A percentile compares a stretch with the other conserved stretches of the same genome.
phyloP scores from a whole-genome alignment of 208 protist species.

The Naegleria gruberi region DNA sequence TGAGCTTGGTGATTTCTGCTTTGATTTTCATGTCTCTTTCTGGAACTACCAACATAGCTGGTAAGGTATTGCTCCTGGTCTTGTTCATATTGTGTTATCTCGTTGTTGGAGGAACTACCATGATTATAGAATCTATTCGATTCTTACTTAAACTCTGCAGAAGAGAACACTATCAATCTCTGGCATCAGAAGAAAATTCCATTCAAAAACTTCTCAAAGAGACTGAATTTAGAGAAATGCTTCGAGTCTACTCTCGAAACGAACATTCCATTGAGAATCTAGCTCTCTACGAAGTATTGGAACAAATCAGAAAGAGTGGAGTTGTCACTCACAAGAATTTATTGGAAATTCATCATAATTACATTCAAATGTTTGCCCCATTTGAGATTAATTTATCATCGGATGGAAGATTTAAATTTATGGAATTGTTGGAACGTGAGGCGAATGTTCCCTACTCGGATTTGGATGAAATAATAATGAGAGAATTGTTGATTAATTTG shows the following conservation, averaged over 20 bases:
- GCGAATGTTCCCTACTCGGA: too few species aligned
- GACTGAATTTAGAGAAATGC: neutral
- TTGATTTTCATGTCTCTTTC: neutral
- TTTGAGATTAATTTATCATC: neutral
- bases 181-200: neutral
- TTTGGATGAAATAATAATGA: neutral
- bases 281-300: neutral
- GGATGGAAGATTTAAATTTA: neutral
- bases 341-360: neutral
- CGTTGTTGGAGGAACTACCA: neutral
- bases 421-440: neutral
- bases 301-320: neutral
- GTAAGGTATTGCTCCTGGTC: neutral
- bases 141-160: neutral
- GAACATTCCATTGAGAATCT: neutral
- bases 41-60: neutral
- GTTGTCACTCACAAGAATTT: neutral
- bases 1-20: neutral
- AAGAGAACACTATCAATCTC: too few species aligned
- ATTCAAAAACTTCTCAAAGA: neutral
- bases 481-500: neutral
- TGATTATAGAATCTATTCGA: neutral
- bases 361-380: neutral
- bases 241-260: neutral
- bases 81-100: neutral